Evolutionary conservation across 2,329 filamentous ascomycete genomes (phyloP), one percentile per base, ranked within the genome.

Genomic region (Xylariaceae sp.): DNA sequence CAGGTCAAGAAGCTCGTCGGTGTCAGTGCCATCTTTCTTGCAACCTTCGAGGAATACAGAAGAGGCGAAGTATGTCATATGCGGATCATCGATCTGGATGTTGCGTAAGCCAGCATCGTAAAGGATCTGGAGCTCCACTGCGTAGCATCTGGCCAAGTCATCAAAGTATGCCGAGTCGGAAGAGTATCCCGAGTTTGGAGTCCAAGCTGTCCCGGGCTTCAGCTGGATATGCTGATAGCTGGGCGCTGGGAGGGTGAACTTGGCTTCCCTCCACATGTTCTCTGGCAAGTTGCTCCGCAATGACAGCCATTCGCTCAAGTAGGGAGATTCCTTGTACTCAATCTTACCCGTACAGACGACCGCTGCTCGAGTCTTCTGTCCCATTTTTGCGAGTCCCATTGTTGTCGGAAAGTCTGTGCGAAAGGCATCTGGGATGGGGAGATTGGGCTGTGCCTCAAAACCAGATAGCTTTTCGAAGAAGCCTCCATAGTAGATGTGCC

Each of bases 171-270:
- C 71, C 41, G 69, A 62, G 28, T 78, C 73, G 15, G 65, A 68
- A 13, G 56, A 49, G 47, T 79, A 78, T 29, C 73, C 69, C 1
- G 71, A 66, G 42, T 68, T 68, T 4, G 44, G 19, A 2, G 54
- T 59, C 47, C 73, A 79, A 19, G 74, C 74, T 39, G 64, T 62
- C 38, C 74, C 73, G 43, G 73, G 68, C 51, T 68, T 72, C 51
- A 78, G 75, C 29, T 81, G 73, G 55, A 84, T 69, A 56, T 85
- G 81, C 57, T 83, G 83, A 72, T 79, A 83, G 52, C 74, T 74
- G 1, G 78, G 78, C 2, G 78, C 72, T 15, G 78, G 74, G 34
- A 84, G 56, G 2, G 80, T 83, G 43, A 83, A 67, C 64, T 85
- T 83, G 54, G 81, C 73, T 51, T 81, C 76, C 39, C 73, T 70